Evolutionary conservation across 2,329 filamentous ascomycete genomes (phyloP).

Genomic region (Talaromyces rugulosus): DNA sequence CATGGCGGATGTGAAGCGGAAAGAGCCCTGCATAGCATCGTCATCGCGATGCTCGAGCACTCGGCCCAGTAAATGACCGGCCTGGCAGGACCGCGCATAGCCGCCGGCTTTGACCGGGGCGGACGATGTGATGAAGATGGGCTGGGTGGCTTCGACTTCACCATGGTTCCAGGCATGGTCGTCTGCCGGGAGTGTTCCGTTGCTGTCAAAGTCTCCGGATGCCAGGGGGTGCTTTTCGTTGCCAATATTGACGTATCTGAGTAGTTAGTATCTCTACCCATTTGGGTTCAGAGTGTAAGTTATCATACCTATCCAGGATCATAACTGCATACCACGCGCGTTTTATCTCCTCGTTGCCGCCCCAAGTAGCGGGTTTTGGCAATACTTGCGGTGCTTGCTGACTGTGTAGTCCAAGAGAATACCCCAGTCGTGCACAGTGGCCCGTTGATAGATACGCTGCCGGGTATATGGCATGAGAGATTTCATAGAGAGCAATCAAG

Average conservation of each 20-base stretch:
- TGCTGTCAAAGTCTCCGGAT: constrained; percentile 19
- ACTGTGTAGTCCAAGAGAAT: constrained; percentile 19
- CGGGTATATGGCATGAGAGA: constrained; percentile 34
- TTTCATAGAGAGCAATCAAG: constrained; percentile 30
- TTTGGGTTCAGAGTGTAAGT: not conserved
- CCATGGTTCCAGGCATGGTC: constrained; percentile 20
- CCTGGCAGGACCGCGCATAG: constrained; percentile 33
- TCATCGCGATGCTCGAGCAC: constrained; percentile 29
- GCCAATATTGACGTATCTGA: constrained; percentile 23
- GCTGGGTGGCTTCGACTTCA: constrained; percentile 19
- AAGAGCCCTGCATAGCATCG: constrained; percentile 20
- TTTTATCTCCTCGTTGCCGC: constrained; percentile 20
- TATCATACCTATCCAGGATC: constrained; percentile 17
- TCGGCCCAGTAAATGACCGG: constrained; percentile 30
- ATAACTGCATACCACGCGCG: constrained; percentile 24
- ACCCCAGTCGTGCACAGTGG: constrained; percentile 19
- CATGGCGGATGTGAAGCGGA: constrained; percentile 28
- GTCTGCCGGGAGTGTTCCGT: constrained; percentile 21
- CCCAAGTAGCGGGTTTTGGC: constrained; percentile 17
- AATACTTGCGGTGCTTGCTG: constrained; percentile 18
- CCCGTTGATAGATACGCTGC: constrained; percentile 28
- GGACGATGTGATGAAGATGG: constrained; percentile 21
- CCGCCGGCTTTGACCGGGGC: constrained; percentile 21
- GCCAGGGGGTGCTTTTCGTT: constrained; percentile 19
- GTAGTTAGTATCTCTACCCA: constrained; percentile 11